phyloP scores from a whole-genome alignment of 257 asterid genomes.

The Osmanthus fragrans region DNA sequence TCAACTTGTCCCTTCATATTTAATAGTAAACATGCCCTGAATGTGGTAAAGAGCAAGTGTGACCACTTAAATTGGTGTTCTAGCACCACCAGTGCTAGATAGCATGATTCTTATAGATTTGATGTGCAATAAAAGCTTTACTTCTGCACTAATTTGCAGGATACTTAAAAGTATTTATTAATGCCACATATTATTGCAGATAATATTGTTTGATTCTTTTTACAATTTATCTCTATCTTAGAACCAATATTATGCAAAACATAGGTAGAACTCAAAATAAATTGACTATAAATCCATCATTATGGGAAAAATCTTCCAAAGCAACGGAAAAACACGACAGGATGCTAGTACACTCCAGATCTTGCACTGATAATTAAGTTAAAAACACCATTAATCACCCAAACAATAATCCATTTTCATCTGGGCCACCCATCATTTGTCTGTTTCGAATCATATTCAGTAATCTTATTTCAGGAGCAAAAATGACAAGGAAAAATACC shows the following conservation, averaged over 20 bases:
- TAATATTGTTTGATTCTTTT: not conserved
- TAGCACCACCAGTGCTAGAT: no score
- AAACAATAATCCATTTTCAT: not conserved
- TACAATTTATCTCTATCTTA: not conserved
- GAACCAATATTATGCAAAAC: not conserved
- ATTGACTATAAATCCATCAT: not conserved
- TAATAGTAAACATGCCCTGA: not conserved
- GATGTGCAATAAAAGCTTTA: not conserved
- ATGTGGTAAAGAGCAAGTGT: not conserved
- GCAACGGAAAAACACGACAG: not conserved
- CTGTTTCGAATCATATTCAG: not conserved
- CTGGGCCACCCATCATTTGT: not conserved
- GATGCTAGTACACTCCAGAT: not conserved
- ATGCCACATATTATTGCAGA: not conserved
- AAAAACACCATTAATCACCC: not conserved
- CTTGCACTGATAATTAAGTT: not conserved
- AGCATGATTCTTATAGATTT: no score
- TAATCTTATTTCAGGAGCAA: not conserved
- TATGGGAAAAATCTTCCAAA: not conserved
- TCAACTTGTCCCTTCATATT: not conserved
- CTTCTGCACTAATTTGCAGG: not conserved
- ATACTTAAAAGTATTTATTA: not conserved
- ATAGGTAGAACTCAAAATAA: not conserved
- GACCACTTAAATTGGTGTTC: no score
- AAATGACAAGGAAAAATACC: not conserved